Evolutionary conservation across 805 yeast species (phyloP).

Genomic region (Candida gorgasii): DNA sequence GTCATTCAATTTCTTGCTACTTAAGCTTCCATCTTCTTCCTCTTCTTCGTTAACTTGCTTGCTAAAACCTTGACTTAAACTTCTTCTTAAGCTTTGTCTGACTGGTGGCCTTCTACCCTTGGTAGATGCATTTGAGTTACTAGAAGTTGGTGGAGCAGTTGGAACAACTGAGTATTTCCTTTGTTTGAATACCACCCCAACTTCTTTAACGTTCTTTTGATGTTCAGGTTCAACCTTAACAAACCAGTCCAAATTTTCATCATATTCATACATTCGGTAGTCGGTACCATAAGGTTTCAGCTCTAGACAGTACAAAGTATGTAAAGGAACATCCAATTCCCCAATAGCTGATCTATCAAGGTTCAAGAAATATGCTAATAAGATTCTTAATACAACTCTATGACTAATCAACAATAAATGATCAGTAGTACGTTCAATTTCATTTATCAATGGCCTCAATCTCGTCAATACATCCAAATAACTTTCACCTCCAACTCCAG

Average conservation of each 20-base stretch:
- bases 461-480: conserved; percentile 92
- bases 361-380: conserved; percentile 87
- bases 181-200: conserved; percentile 68
- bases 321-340: conserved; percentile 89
- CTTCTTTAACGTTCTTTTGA: conserved; percentile 62
- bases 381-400: conserved; percentile 84
- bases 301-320: conserved; percentile 85
- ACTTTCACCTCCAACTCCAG: conserved; percentile 97
- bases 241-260: conserved; percentile 78
- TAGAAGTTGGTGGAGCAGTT: conserved; percentile 57
- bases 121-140: not conserved
- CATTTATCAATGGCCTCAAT: conserved; percentile 85
- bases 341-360: conserved; percentile 78
- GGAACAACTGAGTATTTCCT: conserved; percentile 75
- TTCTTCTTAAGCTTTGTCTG: conserved; percentile 12
- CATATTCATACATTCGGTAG: conserved; percentile 86
- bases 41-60: conserved; percentile 4
- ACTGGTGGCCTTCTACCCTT: not conserved
- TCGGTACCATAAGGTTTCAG: conserved; percentile 96
- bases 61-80: conserved; percentile 17
- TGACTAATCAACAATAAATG: conserved; percentile 84
- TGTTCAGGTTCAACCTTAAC: conserved; percentile 60
- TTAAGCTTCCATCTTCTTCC: conserved; percentile 16
- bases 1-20: conserved; percentile 28
- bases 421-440: conserved; percentile 87